Evolutionary conservation across 2,329 filamentous ascomycete genomes (phyloP), one percentile per base, ranked within the genome.

Genomic region (Xylaria digitata): DNA sequence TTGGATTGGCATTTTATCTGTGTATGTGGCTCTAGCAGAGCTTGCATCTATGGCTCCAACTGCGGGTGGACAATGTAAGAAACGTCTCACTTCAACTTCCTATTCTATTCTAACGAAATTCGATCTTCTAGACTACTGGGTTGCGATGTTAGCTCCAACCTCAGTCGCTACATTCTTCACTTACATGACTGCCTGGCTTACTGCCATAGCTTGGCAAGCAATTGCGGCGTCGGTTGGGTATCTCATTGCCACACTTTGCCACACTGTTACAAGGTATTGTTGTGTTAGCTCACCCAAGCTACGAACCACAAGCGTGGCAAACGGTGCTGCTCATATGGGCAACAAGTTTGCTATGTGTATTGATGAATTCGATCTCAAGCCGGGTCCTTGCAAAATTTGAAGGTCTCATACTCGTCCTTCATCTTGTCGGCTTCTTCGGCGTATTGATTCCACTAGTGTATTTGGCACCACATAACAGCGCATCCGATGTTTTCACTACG

Each of bases 1-100:
- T 17, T 58, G 43, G 43, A 37, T 58, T 17, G 55, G 83, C 4
- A 81, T 79, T 68, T 71, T 82, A 30, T 79, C 80, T 40, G 78
- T 83, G 26, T 83, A 82, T 57, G 54, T 65, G 11, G 57, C 60
- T 6, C 57, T 73, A 59, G 73, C 62, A 2, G 72, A 74, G 37
- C 21, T 74, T 19, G 67, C 70, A 13, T 74, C 73, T 2, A 66
- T 68, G 7, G 72, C 72, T 2, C 73, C 72, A 2, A 74, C 73
- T 4, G 67, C 70, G 2, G 71, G 70, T 37, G 72, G 73, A 6
- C 55, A 68, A 49, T 48, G 8, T 46, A 32, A 19, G 45, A n/a
- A n/a, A n/a, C n/a, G n/a, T n/a, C n/a, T n/a, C n/a, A n/a, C n/a
- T n/a, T n/a, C n/a, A n/a, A n/a, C n/a, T n/a, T n/a, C n/a, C n/a